Base-by-base conservation (phyloP, 1,284 basidiomycete species). In the Pterulicium gracile region DNA sequence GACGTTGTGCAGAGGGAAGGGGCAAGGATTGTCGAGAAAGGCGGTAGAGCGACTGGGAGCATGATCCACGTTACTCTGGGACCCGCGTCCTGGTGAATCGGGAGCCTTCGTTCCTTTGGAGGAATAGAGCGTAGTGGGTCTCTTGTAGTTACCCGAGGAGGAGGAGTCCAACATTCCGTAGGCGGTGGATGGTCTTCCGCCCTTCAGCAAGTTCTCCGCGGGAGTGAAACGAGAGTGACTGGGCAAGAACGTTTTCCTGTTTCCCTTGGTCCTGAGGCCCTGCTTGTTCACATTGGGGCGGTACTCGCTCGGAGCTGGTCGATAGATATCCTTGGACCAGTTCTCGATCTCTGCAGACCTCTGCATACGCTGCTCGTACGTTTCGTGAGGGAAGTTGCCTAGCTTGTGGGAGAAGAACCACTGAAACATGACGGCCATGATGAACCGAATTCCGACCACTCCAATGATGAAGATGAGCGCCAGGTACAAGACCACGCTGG, bases 391-490 rank as follows among this genome's bases (percentile, higher is more conserved):
- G 72, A 97, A 98, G 56, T 90, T 88, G 45, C 95, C 95, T 36
- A 99, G 73, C 58, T 81, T 81, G 86, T 88, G 93, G 18, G 88
- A 91, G 60, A 92, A 81, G 75, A 97, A 98, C 95, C 95, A 99
- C 35, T 88, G 77, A 65, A 98, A 99, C 61, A 91, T 73, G 56
- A 98, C 88, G 36, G 96, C 95, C 92, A 98, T 95, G 55, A 78
- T 71, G 70, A 98, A 99, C 51, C 93, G 91, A 66, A 97, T 94
- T 47, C 78, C 73, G 48, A 98, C 95, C 50, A 97, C 94, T 50
- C 95, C 96, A 52, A 97, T 83, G 62, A 99, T 98, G 77, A 98
- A 96, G 54, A 95, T 79, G 55, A 98, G 81, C 42, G 95, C 97
- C 48, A 97, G 73, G 62, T 95, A 96, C 50, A 98, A 82, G 36